Base-by-base conservation (phyloP, 2,329 filamentous ascomycete genomes). In the Stachybotrys chlorohalonatus region DNA sequence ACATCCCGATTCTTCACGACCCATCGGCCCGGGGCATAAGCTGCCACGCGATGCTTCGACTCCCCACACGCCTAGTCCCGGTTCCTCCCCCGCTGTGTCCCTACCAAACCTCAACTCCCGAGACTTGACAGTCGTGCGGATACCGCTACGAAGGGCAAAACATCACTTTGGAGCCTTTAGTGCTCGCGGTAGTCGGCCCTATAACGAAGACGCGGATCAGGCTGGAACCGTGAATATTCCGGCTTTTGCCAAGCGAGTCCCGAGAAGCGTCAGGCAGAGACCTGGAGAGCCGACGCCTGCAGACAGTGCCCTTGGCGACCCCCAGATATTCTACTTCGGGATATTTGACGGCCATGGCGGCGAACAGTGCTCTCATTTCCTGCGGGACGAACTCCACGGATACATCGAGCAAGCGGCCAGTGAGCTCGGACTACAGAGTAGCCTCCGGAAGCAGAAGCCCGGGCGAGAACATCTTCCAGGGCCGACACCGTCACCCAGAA, bases 301-400 rank as follows among this genome's bases (percentile, higher is more conserved):
- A 6, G 88, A 89, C 55, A 88, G 86, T 59, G 83, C 88, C 1
- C 88, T 83, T 58, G 93, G 93, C 2, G 93, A 97, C 66, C 93
- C 93, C 1, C 93, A 97, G 68, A 86, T 97, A 39, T 99, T 99
- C 71, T 99, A 97, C 70, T 99, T 96, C 77, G 92, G 83, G 1
- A 85, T 97, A 1, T 99, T 97, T 65, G 94, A 99, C 70, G 94
- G 94, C 3, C 94, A 99, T 73, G 94, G 94, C 9, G 94, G 94
- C 17, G 81, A 77, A 17, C 89, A 96, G 68, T 97, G 94, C 70
- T 91, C 90, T 56, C 85, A 87, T 16, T 97, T 96, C 63, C 71
- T 97, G 60, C 81, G 85, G 55, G 89, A 96, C 57, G 83, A 88
- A 65, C 74, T 99, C 57, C 94, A 96, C 68, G 82, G 83, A 9